phyloP scores from a whole-genome alignment of 805 yeast species.

The Nakazawaea holstii region DNA sequence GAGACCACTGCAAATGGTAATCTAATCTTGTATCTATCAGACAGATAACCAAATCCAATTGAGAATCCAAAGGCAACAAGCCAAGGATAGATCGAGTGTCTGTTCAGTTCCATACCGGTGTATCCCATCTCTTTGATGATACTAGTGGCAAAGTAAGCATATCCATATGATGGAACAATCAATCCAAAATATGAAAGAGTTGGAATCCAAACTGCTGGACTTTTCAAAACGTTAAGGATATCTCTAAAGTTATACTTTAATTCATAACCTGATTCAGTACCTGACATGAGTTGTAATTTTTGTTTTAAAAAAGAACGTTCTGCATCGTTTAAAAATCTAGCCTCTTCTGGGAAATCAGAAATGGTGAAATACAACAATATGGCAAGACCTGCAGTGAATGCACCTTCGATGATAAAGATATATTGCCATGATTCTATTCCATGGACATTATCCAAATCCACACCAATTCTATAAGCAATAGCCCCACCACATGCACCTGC shows the following conservation, averaged over 20 bases:
- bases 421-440: slow-evolving; percentile 45
- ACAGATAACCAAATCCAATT: slow-evolving; percentile 53
- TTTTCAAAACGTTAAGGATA: slow-evolving; percentile 47
- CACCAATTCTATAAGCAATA: slow-evolving; percentile 37
- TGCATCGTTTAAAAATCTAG: slow-evolving; percentile 27
- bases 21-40: slow-evolving; percentile 48
- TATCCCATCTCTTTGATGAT: slow-evolving; percentile 58
- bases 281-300: slow-evolving; percentile 43
- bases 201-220: slow-evolving; percentile 50
- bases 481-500: slow-evolving; percentile 49
- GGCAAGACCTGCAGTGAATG: slow-evolving; percentile 25
- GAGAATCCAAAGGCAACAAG: slow-evolving; percentile 65
- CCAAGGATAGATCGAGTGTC: slow-evolving; percentile 86
- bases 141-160: slow-evolving; percentile 68
- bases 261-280: slow-evolving; percentile 43
- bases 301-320: slow-evolving; percentile 43
- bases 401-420: slow-evolving; percentile 46
- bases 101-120: slow-evolving; percentile 69
- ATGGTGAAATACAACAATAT: slow-evolving; percentile 32
- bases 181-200: slow-evolving; percentile 61
- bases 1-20: slow-evolving; percentile 28
- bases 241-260: slow-evolving; percentile 40
- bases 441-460: slow-evolving; percentile 30
- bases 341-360: slow-evolving; percentile 47
- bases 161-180: slow-evolving; percentile 70